Conservation (phyloP, 2,329 filamentous ascomycete species). For the Colletotrichum zoysiae region DNA sequence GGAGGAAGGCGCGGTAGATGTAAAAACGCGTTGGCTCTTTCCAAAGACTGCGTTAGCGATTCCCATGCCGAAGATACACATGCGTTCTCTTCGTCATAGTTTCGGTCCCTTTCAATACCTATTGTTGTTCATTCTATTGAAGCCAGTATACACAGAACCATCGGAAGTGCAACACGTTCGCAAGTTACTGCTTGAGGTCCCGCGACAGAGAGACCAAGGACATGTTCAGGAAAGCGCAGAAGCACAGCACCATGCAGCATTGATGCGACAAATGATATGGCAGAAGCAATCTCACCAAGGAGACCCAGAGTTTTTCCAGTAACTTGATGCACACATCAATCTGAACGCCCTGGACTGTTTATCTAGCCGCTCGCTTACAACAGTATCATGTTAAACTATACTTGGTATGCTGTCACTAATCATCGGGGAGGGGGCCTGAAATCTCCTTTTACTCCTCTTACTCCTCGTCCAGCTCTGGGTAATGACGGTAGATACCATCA, state of each 20-base stretch:
- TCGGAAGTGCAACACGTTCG: not conserved
- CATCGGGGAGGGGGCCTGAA: too few species aligned
- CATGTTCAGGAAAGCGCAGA: not conserved
- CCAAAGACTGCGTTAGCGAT: too few species aligned
- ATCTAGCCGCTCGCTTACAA: not conserved
- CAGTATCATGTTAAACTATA: not conserved
- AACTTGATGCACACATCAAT: not conserved
- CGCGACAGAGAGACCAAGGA: not conserved
- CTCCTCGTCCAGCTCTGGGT: conserved; percentile 75
- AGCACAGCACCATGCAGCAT: not conserved
- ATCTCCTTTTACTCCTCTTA: not conserved
- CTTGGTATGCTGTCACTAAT: not conserved
- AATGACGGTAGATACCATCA: conserved; percentile 77
- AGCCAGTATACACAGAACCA: not conserved
- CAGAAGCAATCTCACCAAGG: not conserved
- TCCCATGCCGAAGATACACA: not conserved
- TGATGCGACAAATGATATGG: too few species aligned
- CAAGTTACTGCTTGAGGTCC: not conserved
- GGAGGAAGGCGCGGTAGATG: not conserved
- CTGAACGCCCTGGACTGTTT: not conserved
- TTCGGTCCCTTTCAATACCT: not conserved
- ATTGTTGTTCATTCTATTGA: too few species aligned
- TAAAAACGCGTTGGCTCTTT: not conserved
- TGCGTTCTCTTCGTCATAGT: not conserved
- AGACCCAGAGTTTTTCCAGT: not conserved